Conservation (phyloP, 2,329 filamentous ascomycete genomes). For the Neonectria faginata region DNA sequence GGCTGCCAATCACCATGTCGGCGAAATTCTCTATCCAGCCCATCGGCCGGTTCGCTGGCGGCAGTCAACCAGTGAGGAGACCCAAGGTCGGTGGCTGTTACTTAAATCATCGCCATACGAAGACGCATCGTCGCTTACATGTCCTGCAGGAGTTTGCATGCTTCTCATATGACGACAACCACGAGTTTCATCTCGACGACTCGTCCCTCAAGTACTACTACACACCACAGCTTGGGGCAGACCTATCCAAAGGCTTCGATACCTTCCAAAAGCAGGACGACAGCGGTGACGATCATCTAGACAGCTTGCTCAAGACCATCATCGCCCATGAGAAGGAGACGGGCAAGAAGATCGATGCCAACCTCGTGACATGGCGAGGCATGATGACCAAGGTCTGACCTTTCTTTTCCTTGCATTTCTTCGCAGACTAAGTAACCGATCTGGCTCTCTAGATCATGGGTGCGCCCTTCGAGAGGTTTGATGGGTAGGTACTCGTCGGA, state of each 20-base stretch:
- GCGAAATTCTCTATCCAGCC: slow-evolving; percentile 74
- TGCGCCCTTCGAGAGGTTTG: slow-evolving; percentile 82
- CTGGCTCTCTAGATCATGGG: slow-evolving; percentile 79
- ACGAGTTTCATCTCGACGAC: slow-evolving; percentile 79
- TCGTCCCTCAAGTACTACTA: slow-evolving; percentile 91
- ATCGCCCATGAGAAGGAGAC: slow-evolving; percentile 77
- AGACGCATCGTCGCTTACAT: slow-evolving; percentile 19
- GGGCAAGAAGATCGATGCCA: slow-evolving; percentile 75
- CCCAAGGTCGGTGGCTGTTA: slow-evolving; percentile 68
- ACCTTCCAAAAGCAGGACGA: slow-evolving; percentile 87
- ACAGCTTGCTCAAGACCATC: slow-evolving; percentile 83
- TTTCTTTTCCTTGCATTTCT: not conserved
- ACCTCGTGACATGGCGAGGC: slow-evolving; percentile 92
- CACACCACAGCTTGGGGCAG: slow-evolving; percentile 74
- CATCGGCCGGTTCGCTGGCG: slow-evolving; percentile 74
- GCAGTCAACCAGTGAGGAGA: slow-evolving; percentile 77
- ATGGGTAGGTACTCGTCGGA: slow-evolving; percentile 67
- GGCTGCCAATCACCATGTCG: slow-evolving; percentile 40
- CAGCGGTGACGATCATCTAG: slow-evolving; percentile 85
- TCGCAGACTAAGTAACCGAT: slow-evolving; percentile 17
- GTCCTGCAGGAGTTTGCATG: slow-evolving; percentile 80
- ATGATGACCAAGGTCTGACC: slow-evolving; percentile 93
- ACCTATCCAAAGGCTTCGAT: slow-evolving; percentile 85
- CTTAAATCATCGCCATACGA: not conserved
- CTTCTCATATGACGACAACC: slow-evolving; percentile 93